Percentiles rank a stretch among this genome's conserved stretches.
Evolutionary conservation across 345 rosid species (phyloP).

Genomic region (Camelina neglecta): DNA sequence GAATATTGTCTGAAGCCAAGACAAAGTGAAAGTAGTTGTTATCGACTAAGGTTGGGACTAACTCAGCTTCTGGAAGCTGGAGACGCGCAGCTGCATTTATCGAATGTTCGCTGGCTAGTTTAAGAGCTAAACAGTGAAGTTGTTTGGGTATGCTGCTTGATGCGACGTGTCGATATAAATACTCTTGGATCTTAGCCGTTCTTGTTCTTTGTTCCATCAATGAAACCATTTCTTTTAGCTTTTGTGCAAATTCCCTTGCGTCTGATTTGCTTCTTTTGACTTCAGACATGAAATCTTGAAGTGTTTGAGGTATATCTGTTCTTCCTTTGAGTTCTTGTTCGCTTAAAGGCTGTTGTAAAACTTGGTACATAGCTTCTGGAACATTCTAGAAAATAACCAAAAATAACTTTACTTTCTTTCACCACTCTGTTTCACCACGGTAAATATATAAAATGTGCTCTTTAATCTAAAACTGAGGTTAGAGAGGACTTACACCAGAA

Average conservation of each 20-base stretch:
- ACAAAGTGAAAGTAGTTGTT: constrained; percentile 83
- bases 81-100: constrained; percentile 93
- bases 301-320: constrained; percentile 76
- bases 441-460: not conserved
- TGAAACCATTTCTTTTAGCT: constrained; percentile 89
- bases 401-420: not conserved
- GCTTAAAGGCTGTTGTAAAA: constrained; percentile 63
- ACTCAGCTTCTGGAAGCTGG: constrained; percentile 83
- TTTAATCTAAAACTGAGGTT: constrained; percentile 18
- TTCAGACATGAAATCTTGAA: constrained; percentile 76
- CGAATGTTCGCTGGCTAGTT: constrained; percentile 85
- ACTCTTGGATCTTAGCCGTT: constrained; percentile 92
- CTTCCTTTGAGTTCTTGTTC: constrained; percentile 74
- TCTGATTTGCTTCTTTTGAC: constrained; percentile 61
- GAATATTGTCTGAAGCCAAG: constrained; percentile 90
- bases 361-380: constrained; percentile 81
- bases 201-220: constrained; percentile 90
- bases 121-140: constrained; percentile 83
- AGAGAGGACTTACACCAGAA: constrained; percentile 58
- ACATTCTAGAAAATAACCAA: constrained; percentile 53
- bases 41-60: constrained; percentile 85
- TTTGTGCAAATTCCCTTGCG: constrained; percentile 81
- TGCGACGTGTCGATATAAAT: constrained; percentile 86
- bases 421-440: not conserved
- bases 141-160: constrained; percentile 97